Conservation (phyloP, 106 monocot genomes). For the Acorus calamus region DNA sequence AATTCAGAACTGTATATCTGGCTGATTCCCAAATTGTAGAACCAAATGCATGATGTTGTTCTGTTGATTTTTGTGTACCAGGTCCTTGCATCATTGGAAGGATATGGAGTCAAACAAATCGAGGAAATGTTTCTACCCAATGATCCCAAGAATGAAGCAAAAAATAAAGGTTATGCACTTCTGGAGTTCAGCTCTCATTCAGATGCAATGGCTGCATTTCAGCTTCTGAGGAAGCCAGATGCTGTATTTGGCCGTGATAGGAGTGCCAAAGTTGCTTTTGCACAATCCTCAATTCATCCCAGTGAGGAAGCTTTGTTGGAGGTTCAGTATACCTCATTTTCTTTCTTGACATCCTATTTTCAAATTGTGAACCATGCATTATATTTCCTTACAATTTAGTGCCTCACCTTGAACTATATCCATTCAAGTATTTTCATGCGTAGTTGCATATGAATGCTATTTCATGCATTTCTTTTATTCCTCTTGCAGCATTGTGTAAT, state of each 20-base stretch:
- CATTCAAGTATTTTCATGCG: too few relatives aligned
- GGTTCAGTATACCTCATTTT: constrained; percentile 6
- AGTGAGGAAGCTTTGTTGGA: constrained; percentile 27
- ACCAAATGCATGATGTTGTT: not conserved
- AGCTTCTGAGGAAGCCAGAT: constrained; percentile 47
- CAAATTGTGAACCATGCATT: too few relatives aligned
- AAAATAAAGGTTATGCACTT: constrained; percentile 49
- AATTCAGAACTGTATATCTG: too few relatives aligned
- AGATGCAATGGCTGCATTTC: constrained; percentile 54
- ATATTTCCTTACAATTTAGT: too few relatives aligned
- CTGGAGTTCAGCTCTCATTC: constrained; percentile 44
- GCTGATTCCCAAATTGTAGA: too few relatives aligned
- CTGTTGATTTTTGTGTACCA: constrained; percentile 10
- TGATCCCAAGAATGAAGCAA: constrained; percentile 44
- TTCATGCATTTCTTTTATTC: too few relatives aligned
- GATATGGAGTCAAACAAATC: constrained; percentile 34
- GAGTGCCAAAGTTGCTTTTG: constrained; percentile 60
- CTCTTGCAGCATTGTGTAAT: too few relatives aligned
- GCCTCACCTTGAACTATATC: too few relatives aligned
- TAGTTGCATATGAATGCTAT: too few relatives aligned
- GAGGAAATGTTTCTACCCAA: constrained; percentile 30
- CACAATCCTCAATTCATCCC: constrained; percentile 20
- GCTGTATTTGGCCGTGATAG: constrained; percentile 38
- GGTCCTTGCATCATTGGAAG: constrained; percentile 46
- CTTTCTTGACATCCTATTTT: too few relatives aligned